A percentile compares a stretch with the other conserved stretches of the same genome.
These are phyloP conservation scores for Paramyrothecium sp. DNA, from an alignment of 2,329 filamentous ascomycete genomes.

Conservation along the genomic window DNA sequence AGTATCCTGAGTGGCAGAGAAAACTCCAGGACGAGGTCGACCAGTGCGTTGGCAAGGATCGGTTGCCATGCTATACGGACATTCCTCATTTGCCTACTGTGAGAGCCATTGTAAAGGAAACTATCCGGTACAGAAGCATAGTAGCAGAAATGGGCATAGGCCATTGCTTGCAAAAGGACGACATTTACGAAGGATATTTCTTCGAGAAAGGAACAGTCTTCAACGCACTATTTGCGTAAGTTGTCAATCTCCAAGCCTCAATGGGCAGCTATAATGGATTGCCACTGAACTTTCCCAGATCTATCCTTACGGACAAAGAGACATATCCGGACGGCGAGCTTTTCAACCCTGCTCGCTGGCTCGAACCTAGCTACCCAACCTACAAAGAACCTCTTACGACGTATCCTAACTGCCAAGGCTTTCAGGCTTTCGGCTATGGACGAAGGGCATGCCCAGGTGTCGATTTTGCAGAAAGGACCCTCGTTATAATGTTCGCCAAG, in stretches of 20 bases:
- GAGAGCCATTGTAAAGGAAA: constrained; percentile 39
- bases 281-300: constrained; percentile 27
- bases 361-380: constrained; percentile 33
- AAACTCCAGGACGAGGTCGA: constrained; percentile 38
- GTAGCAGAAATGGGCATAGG: constrained; percentile 42
- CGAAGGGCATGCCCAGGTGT: constrained; percentile 45
- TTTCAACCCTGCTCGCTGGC: constrained; percentile 39
- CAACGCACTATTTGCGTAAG: constrained; percentile 31
- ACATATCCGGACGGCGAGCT: constrained; percentile 34
- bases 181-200: constrained; percentile 51
- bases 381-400: constrained; percentile 35
- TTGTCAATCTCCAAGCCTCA: background rate
- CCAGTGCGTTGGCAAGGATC: constrained; percentile 28
- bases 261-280: background rate
- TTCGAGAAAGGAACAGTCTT: constrained; percentile 51
- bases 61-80: constrained; percentile 32
- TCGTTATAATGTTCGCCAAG: constrained; percentile 37
- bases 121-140: constrained; percentile 48
- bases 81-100: constrained; percentile 33
- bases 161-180: constrained; percentile 48
- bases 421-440: constrained; percentile 51
- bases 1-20: constrained; percentile 29
- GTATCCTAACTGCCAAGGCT: constrained; percentile 38
- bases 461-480: constrained; percentile 38
- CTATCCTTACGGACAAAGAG: constrained; percentile 41